Base-by-base conservation (phyloP, 371 early-diverging fungal genomes). In the Mortierella polycephala region DNA sequence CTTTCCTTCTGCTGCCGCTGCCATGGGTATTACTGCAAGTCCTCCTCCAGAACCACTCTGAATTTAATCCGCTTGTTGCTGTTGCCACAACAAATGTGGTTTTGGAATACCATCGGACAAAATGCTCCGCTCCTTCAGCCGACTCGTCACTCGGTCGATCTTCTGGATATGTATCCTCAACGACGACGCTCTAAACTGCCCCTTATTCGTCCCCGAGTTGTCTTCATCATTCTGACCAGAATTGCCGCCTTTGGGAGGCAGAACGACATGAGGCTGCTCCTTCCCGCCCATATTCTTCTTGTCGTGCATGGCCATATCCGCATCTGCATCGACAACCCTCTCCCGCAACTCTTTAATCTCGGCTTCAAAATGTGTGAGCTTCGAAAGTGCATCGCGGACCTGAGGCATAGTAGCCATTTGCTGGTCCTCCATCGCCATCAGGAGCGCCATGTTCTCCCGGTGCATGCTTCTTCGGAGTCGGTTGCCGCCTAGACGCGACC, bases 291-390 rank as follows among this genome's bases (percentile, higher is more conserved):
- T 13, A 11, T 23, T 12, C 45, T 20, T 23, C 20, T 44, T 46
- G 42, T 10, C 18, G 54, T 42, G 56, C 47, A 14, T 42, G 7
- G 62, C 42, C 18, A 40, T 57, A 21, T 41, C 71, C 1, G 65
- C 40, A 12, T 49, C 45, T 3, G 71, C 76, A 16, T 62, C 57
- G 1, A 67, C 54, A 20, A 76, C 57, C 53, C 52, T 54, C 11
- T 76, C 76, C 39, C 71, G 45, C 57, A 76, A 46, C 7, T 63
- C 18, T 5, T 71, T 71, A 23, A 76, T 59, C 42, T 76, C 76
- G 23, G 66, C 67, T 46, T 76, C 76, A 54, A 76, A 76, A 10
- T 71, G 64, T 1, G 62, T 70, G 44, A 76, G 21, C 40, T 71
- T 76, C 64, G 20, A 67, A 1, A 75, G 42, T 1, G 67, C 71